Conservation (phyloP, 257 asterid genomes). For the Solanum medicagineum region DNA sequence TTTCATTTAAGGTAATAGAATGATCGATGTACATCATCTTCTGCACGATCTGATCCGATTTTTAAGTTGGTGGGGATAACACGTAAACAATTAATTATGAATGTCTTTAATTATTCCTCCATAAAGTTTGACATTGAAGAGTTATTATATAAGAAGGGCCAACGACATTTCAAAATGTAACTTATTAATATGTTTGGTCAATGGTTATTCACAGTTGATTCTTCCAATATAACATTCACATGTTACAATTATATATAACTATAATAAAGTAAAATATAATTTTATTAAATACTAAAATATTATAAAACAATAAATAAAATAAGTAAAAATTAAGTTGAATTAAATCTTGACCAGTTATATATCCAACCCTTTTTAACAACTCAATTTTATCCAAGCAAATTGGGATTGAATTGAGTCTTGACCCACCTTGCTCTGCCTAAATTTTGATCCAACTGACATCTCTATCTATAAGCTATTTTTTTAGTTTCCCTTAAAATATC, state of each 20-base stretch:
- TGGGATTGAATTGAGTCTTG: too few species aligned
- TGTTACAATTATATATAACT: not conserved
- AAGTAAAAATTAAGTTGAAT: too few species aligned
- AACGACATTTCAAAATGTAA: not conserved
- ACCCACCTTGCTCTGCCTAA: too few species aligned
- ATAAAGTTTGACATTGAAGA: not conserved
- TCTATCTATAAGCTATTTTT: not conserved
- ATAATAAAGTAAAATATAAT: too few species aligned
- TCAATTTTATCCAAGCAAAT: too few species aligned
- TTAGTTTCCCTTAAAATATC: not conserved
- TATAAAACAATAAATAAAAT: too few species aligned
- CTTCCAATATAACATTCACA: not conserved
- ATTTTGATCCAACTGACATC: too few species aligned
- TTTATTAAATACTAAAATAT: too few species aligned
- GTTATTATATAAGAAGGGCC: not conserved
- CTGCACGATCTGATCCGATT: not conserved
- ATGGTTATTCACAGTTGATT: not conserved
- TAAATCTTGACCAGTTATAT: too few species aligned
- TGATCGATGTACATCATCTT: not conserved
- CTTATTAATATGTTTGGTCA: not conserved
- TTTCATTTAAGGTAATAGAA: not conserved
- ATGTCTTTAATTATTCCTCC: not conserved
- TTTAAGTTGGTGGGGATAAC: not conserved
- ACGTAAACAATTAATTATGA: not conserved
- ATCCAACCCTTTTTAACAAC: too few species aligned